Base-by-base conservation (phyloP, 805 yeast genomes). In the Lipomyces spencermartinsiae region DNA sequence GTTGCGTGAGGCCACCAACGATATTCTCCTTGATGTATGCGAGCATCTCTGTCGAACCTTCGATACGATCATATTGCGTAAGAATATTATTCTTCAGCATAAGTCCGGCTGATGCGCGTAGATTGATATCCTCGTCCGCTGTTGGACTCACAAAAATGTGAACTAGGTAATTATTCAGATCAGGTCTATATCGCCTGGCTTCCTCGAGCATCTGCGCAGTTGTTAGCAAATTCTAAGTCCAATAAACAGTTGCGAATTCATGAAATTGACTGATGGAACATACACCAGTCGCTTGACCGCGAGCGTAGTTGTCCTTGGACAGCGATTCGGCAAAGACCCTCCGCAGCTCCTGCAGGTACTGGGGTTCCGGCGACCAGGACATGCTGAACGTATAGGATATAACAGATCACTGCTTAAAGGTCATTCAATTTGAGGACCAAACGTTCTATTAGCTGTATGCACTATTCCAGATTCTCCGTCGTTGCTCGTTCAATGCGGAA, bases 101-200 rank as follows among this genome's bases (percentile, higher is more conserved):
- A 68, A 93, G 79, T 9, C 98, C 99, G 0, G 98, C 94, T 0
- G 97, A 88, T 0, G 97, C 97, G 62, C 97, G 84, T 9, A 88
- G 83, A 55, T 86, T 87, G 0, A 87, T 78, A n/a, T 80, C 79
- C 34, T 80, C 73, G 9, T 84, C 80, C 10, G 76, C 76, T 22
- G 82, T 80, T 57, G 88, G 89, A 53, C 79, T 78, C 22, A 91
- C 85, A 53, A 95, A 82, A 58, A 93, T 84, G 74, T 86, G 86
- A 49, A 91, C 83, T 35, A 94, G 81, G 78, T 94, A 94, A 77
- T 91, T 91, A 73, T 90, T 90, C 73, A 92, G 86, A 77, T 93
- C 96, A 0, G 92, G 89, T 74, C 90, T 91, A 16, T 75, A 69
- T 19, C 61, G 43, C 70, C 86, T 85, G 31, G 97, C 97, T 57